Percentiles rank a stretch among this genome's conserved stretches.
phyloP scores from a whole-genome alignment of 208 protist genomes.

The Leishmania braziliensis region DNA sequence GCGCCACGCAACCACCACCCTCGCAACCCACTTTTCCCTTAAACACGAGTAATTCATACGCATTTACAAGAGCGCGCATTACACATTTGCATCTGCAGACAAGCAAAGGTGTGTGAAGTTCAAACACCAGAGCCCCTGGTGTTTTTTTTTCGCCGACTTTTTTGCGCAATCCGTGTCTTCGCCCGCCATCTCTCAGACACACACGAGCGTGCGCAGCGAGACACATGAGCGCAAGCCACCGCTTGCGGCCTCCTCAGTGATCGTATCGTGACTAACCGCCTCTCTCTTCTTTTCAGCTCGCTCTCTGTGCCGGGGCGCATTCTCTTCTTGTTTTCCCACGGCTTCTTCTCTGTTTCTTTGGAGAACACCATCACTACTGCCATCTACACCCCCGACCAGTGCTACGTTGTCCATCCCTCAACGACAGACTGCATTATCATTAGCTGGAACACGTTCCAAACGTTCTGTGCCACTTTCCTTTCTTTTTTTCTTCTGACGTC shows the following conservation, averaged over 20 bases:
- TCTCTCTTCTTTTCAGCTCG: neutral
- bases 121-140: neutral
- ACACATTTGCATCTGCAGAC: neutral
- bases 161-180: neutral
- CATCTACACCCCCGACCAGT: neutral
- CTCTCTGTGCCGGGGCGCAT: neutral
- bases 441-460: neutral
- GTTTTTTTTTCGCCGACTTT: neutral
- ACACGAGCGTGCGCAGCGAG: neutral
- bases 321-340: neutral
- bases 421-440: neutral
- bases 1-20: neutral
- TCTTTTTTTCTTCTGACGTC: neutral
- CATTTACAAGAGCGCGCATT: neutral
- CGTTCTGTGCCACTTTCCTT: neutral
- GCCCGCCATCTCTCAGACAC: neutral
- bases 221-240: neutral
- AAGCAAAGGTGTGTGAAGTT: neutral
- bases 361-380: neutral
- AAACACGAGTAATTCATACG: neutral
- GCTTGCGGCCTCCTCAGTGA: neutral
- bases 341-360: neutral
- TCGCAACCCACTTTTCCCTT: neutral
- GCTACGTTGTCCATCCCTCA: neutral
- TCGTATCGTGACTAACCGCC: neutral